Evolutionary conservation across 1,139 yeast genomes (phyloP).

Genomic region (Ogataea hybrid): DNA sequence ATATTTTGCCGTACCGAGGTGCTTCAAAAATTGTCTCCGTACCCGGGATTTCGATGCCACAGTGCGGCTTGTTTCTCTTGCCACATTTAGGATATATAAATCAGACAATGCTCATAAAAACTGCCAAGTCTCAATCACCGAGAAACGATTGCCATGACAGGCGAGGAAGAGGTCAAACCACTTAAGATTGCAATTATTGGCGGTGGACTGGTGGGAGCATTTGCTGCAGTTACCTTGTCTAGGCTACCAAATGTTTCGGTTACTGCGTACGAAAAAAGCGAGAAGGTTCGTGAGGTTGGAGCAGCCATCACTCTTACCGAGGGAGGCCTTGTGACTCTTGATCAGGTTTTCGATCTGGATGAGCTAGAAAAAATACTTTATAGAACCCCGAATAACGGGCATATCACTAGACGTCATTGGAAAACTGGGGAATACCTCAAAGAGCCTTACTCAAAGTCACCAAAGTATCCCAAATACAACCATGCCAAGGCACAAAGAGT

Average conservation of each 20-base stretch:
- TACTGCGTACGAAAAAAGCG: slow-evolving; percentile 11
- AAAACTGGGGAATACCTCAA: slow-evolving; percentile 14
- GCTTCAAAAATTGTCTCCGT: no score
- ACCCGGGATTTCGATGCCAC: no score
- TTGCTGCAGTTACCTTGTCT: slow-evolving; percentile 10
- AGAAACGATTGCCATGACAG: no score
- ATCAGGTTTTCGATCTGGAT: slow-evolving; percentile 1
- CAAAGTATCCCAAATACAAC: no score
- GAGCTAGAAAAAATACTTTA: slow-evolving; percentile 9
- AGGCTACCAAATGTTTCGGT: slow-evolving; percentile 12
- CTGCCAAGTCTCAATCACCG: no score
- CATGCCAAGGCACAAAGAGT: slow-evolving; percentile 16
- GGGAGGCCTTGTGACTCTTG: slow-evolving; percentile 5
- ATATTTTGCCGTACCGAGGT: no score
- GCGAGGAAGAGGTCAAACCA: no score
- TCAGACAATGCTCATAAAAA: no score
- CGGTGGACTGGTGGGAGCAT: slow-evolving; percentile 16
- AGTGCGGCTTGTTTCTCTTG: no score
- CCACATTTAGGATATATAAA: no score
- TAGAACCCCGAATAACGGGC: neutral
- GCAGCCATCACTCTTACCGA: slow-evolving; percentile 1
- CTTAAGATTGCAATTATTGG: slow-evolving; percentile 13
- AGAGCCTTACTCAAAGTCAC: neutral
- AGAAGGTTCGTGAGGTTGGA: neutral
- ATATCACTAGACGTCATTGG: slow-evolving; percentile 14